Conservation (phyloP, 495 filamentous ascomycete genomes). For the Opeltia flavorubescens region DNA sequence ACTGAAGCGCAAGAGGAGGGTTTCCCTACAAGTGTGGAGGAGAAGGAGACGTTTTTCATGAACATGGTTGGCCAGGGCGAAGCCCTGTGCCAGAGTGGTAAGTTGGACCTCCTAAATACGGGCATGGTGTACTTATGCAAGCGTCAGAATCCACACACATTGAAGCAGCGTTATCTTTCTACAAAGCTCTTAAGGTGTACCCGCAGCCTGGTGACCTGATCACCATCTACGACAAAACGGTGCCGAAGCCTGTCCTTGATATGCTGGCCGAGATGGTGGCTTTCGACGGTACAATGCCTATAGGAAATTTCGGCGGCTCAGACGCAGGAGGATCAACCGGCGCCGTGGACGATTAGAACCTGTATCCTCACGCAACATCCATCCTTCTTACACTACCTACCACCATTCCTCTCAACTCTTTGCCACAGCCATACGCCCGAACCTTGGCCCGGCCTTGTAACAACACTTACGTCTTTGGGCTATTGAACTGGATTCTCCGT, state of each 20-base stretch:
- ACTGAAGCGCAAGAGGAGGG: slow-evolving; percentile 74
- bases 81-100: slow-evolving; percentile 56
- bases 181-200: slow-evolving; percentile 96
- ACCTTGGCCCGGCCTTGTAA: too few species aligned
- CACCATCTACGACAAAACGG: slow-evolving; percentile 94
- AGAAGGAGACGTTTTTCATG: slow-evolving; percentile 92
- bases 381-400: too few species aligned
- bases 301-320: slow-evolving; percentile 6
- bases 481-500: too few species aligned
- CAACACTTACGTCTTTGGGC: too few species aligned
- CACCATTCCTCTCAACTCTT: background rate
- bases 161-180: slow-evolving; percentile 87
- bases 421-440: too few species aligned
- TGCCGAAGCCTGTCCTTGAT: slow-evolving; percentile 87
- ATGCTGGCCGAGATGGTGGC: slow-evolving; percentile 97
- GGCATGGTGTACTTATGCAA: slow-evolving; percentile 11
- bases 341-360: background rate
- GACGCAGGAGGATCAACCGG: background rate
- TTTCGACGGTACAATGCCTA: slow-evolving; percentile 38
- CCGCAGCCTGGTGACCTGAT: slow-evolving; percentile 86
- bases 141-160: slow-evolving; percentile 52
- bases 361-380: too few species aligned
- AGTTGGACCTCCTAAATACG: slow-evolving; percentile 8
- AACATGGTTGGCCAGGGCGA: slow-evolving; percentile 81
- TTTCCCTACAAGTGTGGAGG: slow-evolving; percentile 79